These are phyloP conservation scores for Trichothecium sympodiale DNA, from an alignment of 2,329 filamentous ascomycete species.

Conservation along the genomic window DNA sequence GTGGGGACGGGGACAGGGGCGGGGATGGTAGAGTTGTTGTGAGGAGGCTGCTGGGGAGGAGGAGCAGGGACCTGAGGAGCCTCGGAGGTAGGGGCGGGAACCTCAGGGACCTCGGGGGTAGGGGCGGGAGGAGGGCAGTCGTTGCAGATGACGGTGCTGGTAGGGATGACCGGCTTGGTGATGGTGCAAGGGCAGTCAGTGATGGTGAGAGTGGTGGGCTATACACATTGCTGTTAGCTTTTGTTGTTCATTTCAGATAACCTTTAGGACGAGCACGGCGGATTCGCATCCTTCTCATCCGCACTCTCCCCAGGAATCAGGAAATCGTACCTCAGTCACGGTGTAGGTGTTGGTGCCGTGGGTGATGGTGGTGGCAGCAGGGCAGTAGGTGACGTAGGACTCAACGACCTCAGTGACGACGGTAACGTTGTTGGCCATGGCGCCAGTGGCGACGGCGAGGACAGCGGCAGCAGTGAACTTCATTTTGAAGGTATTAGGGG, in stretches of 20 bases:
- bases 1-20: slow-evolving; percentile 16
- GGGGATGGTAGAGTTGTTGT: slow-evolving; percentile 15
- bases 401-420: slow-evolving; percentile 57
- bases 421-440: slow-evolving; percentile 37
- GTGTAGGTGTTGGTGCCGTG: slow-evolving; percentile 58
- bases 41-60: slow-evolving; percentile 13
- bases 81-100: slow-evolving; percentile 8
- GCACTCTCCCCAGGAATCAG: not conserved
- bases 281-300: slow-evolving; percentile 1
- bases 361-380: slow-evolving; percentile 50
- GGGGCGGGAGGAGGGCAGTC: slow-evolving; percentile 30
- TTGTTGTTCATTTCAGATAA: no score
- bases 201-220: slow-evolving; percentile 60
- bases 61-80: slow-evolving; percentile 7
- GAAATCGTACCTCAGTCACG: slow-evolving; percentile 44
- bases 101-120: slow-evolving; percentile 19
- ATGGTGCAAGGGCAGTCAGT: slow-evolving; percentile 62
- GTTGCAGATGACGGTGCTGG: slow-evolving; percentile 40
- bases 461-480: slow-evolving; percentile 47
- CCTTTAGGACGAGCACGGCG: not conserved
- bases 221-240: not conserved
- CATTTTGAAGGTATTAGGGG: slow-evolving; percentile 48
- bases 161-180: slow-evolving; percentile 45
- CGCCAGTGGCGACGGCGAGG: slow-evolving; percentile 39
- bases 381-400: slow-evolving; percentile 62